These are phyloP conservation scores for Phytophthora brassicae DNA, from an alignment of 352 stramenopile genomes.

Conservation along the genomic window DNA sequence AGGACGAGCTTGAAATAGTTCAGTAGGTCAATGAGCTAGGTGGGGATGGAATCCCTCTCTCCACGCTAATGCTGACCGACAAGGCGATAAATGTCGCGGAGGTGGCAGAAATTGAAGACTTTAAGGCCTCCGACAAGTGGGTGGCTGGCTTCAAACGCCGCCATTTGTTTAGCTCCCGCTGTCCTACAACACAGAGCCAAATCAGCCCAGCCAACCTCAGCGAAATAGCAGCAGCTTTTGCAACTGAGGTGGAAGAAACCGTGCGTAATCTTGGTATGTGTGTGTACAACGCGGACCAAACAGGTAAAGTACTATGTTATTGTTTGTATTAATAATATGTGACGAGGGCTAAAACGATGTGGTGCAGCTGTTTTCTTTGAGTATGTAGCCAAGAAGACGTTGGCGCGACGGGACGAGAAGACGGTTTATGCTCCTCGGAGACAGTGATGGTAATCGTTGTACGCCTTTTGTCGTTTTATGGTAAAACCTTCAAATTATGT, in stretches of 20 bases:
- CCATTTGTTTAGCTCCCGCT: too few species aligned
- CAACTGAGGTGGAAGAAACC: neutral
- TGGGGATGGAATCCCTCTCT: too few species aligned
- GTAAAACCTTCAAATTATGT: neutral
- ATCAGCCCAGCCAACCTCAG: neutral
- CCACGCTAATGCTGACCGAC: too few species aligned
- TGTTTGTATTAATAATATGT: neutral
- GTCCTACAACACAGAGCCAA: neutral
- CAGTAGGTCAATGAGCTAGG: too few species aligned
- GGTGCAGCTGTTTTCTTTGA: too few species aligned
- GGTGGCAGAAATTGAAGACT: neutral
- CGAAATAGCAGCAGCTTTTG: neutral
- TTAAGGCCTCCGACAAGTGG: too few species aligned
- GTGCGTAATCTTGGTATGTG: neutral
- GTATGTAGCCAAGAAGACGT: neutral
- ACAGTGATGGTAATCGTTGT: slow-evolving; percentile 1
- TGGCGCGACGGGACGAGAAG: neutral
- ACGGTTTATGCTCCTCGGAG: slow-evolving; percentile 6
- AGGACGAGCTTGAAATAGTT: too few species aligned
- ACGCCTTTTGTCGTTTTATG: slow-evolving; percentile 5
- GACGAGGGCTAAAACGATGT: neutral
- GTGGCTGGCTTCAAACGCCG: too few species aligned
- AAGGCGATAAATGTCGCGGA: neutral
- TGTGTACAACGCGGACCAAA: neutral
- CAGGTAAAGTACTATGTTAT: neutral